Evolutionary conservation across 371 early-diverging fungal species (phyloP).

Genomic region (Zopfochytrium polystomum): DNA sequence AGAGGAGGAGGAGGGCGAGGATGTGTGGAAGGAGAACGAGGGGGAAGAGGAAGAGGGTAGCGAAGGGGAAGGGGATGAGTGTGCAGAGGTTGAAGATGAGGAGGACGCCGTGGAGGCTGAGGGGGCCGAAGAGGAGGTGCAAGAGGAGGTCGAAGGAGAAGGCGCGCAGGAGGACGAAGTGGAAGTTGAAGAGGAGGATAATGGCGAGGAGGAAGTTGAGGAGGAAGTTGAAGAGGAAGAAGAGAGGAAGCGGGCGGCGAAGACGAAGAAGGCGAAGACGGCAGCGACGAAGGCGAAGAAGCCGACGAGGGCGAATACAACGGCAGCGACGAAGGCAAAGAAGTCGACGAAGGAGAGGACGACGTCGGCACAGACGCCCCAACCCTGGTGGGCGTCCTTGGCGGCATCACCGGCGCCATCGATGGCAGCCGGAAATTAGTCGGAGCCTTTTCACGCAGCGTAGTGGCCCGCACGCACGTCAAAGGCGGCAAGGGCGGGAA

Average conservation of each 20-base stretch:
- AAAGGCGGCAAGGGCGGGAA: not conserved
- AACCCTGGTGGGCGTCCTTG: conserved; percentile 3
- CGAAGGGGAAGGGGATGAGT: not conserved
- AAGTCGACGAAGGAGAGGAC: conserved; percentile 6
- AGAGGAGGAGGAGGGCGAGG: not conserved
- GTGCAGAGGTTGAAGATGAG: not conserved
- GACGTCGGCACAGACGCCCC: conserved; percentile 10
- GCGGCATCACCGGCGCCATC: not conserved
- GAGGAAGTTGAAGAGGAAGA: not conserved
- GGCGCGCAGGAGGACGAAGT: no score
- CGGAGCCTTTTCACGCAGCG: not conserved
- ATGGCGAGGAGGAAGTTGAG: not conserved
- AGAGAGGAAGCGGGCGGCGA: conserved; percentile 6
- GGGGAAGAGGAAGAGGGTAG: not conserved
- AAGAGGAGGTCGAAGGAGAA: not conserved
- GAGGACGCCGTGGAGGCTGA: not conserved
- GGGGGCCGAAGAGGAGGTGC: not conserved
- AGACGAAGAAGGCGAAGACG: conserved; percentile 9
- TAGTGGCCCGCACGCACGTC: not conserved
- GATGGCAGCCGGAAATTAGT: not conserved
- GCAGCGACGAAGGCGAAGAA: not conserved
- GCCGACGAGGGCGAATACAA: not conserved
- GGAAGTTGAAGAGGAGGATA: not conserved
- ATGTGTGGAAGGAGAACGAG: not conserved
- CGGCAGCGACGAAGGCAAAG: conserved; percentile 5